phyloP scores from a whole-genome alignment of 192 early-diverging fungal species.

The Coemansia sp. region DNA sequence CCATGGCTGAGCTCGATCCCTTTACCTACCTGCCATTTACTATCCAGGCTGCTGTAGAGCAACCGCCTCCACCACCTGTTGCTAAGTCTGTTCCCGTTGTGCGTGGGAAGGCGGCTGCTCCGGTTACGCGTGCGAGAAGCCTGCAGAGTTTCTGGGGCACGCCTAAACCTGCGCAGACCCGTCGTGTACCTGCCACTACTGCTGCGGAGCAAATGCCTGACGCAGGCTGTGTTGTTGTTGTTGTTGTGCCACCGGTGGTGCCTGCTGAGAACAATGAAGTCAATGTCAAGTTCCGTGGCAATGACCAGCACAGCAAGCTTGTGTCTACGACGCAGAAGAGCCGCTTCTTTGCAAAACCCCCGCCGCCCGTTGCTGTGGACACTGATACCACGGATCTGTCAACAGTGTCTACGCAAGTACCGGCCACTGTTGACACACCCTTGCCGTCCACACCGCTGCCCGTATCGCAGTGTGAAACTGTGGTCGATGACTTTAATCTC shows the following conservation, averaged over 20 bases:
- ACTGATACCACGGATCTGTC: not conserved
- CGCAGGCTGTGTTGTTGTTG: constrained; percentile 1
- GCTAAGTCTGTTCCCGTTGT: not conserved
- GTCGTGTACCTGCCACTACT: not conserved
- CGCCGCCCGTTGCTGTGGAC: not conserved
- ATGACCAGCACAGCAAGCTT: constrained; percentile 8
- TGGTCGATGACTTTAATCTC: not conserved
- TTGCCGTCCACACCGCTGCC: not conserved
- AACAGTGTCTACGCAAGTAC: not conserved
- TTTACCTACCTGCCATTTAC: constrained; percentile 58
- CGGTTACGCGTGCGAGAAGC: constrained; percentile 10
- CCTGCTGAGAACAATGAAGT: not conserved
- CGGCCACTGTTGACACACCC: not conserved
- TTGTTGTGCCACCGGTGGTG: too few relatives aligned
- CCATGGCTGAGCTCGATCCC: constrained; percentile 65
- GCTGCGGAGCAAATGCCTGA: not conserved
- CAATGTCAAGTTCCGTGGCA: constrained; percentile 32
- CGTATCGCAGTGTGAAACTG: constrained; percentile 7
- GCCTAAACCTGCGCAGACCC: not conserved
- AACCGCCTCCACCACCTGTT: not conserved
- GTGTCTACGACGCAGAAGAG: constrained; percentile 30
- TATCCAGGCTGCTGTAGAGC: not conserved
- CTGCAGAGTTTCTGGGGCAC: constrained; percentile 29
- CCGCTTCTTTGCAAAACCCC: constrained; percentile 28
- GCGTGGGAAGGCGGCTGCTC: not conserved